Base-by-base conservation (phyloP, 129 eudicot species). In the Tagetes erecta region DNA sequence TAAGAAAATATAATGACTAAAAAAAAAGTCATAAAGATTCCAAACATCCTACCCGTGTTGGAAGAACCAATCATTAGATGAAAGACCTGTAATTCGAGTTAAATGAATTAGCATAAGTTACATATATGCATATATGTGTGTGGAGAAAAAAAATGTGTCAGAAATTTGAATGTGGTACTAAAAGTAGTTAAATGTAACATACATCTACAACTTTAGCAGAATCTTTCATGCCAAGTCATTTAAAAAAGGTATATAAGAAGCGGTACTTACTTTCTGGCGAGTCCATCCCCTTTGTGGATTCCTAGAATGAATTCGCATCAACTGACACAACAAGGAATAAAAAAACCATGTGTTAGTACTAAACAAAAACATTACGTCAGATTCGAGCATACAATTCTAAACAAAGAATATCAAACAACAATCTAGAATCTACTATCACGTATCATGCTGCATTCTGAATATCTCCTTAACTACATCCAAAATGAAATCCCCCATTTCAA, bases 251-350 rank as follows among this genome's bases (percentile, higher is more conserved):
- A 39, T 3, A 27, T 40, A 9, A 59, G 10, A 14, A 38, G 35
- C 40, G 73, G 11, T 50, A 71, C 91, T 83, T 85, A 92, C 98
- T 83, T 89, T 92, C 77, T 92, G 95, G 44, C 98, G 98, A 55
- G 96, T 89, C 98, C 96, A 92, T n/a, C 98, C 92, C 71, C 87
- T 72, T 8, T 84, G 96, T 77, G 95, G 68, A 81, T 77, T 90
- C 77, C 98, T 86, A 42, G 90, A 79, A 82, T 89, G 98, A 66
- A 92, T 89, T 79, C 98, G 82, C 64, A 87, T 77, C 76, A 92
- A 74, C 98, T 92, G 87, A 45, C 47, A 79, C 70, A 85, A 34
- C 9, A 69, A 53, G 30, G 57, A 33, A 2, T 5, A 62, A 58
- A 55, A 64, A 78, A 35, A 82, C 72, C 44, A 82, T 51, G 39